These are phyloP conservation scores for Bolboschoenus planiculmis DNA, from an alignment of 176 grass and related monocot species.

Conservation along the genomic window DNA sequence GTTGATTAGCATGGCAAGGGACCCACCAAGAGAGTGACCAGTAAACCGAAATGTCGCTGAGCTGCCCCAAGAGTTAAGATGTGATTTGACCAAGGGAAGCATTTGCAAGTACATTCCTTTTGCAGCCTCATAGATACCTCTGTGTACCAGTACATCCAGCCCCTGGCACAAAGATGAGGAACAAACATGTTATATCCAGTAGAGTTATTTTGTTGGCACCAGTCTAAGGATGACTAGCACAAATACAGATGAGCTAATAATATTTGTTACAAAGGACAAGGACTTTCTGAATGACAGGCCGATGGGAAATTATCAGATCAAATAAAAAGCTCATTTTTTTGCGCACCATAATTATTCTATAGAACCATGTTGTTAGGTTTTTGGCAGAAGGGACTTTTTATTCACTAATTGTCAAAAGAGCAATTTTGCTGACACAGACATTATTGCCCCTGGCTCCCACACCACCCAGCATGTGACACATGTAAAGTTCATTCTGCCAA, in stretches of 20 bases:
- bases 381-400: no score
- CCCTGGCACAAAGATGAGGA: constrained; percentile 30
- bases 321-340: not conserved
- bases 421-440: no score
- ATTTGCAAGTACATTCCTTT: constrained; percentile 92
- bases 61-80: constrained; percentile 34
- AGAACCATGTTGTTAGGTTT: no score
- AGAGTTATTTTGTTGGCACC: not conserved
- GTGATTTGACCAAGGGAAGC: constrained; percentile 63
- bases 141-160: constrained; percentile 71
- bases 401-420: no score
- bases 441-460: no score
- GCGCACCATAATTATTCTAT: not conserved
- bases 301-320: not conserved
- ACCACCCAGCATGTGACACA: no score
- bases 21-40: constrained; percentile 90
- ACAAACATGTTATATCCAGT: not conserved
- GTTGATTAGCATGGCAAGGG: constrained; percentile 71
- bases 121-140: constrained; percentile 90
- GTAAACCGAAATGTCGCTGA: constrained; percentile 56
- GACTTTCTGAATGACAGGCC: not conserved
- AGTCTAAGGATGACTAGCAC: not conserved
- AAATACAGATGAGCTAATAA: not conserved
- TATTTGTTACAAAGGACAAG: no score
- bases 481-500: no score